A percentile compares a stretch with the other conserved stretches of the same genome.
Evolutionary conservation across 2,329 filamentous ascomycete genomes (phyloP).

Genomic region (Fusarium guadeloupense): DNA sequence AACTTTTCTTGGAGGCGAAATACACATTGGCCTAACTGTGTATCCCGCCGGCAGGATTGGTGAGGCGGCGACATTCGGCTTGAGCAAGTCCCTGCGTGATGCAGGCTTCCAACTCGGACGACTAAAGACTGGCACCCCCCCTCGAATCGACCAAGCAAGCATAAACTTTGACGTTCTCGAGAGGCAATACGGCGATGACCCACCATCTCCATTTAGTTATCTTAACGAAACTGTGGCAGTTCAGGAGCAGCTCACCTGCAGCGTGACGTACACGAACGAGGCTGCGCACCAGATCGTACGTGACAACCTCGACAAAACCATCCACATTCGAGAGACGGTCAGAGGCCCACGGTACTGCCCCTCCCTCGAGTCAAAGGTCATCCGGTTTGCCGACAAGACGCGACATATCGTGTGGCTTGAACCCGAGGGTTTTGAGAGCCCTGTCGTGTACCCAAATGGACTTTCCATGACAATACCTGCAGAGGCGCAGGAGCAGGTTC

Average conservation of each 20-base stretch:
- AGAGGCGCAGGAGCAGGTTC: conserved; percentile 82
- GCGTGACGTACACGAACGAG: conserved; percentile 87
- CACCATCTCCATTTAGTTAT: conserved; percentile 91
- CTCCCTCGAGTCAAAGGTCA: conserved; percentile 92
- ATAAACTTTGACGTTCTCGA: conserved; percentile 82
- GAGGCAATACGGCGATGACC: conserved; percentile 81
- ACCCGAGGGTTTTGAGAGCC: conserved; percentile 90
- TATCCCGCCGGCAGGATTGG: conserved; percentile 93
- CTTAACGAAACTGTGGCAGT: conserved; percentile 82
- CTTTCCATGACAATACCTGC: conserved; percentile 96
- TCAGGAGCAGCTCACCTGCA: conserved; percentile 83
- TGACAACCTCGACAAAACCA: conserved; percentile 90
- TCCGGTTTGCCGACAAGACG: conserved; percentile 83
- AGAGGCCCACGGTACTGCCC: conserved; percentile 96
- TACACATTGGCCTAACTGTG: conserved; percentile 88
- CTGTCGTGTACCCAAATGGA: conserved; percentile 94
- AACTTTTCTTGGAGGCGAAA: conserved; percentile 94
- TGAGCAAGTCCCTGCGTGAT: conserved; percentile 88
- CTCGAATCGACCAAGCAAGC: conserved; percentile 80
- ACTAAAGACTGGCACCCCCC: conserved; percentile 95
- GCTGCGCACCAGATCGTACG: conserved; percentile 84
- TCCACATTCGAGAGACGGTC: conserved; percentile 95
- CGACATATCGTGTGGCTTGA: conserved; percentile 95
- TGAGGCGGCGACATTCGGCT: conserved; percentile 88
- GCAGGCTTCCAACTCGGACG: conserved; percentile 91